Evolutionary conservation across 2,329 filamentous ascomycete species (phyloP).

Genomic region (Akanthomyces lecanii): DNA sequence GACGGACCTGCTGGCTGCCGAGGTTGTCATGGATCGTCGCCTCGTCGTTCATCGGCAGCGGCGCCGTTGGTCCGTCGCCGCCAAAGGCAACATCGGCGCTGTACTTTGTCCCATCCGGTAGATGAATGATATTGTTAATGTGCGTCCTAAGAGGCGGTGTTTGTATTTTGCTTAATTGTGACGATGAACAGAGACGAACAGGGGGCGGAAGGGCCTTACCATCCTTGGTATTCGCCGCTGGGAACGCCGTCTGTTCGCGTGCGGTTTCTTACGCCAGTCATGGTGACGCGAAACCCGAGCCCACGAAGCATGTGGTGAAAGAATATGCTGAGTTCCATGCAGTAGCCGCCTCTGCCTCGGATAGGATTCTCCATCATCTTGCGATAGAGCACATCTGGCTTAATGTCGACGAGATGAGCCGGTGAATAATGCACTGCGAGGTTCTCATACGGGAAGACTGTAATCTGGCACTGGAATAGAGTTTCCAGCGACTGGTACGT

Average conservation of each 20-base stretch:
- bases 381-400: constrained; percentile 42
- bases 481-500: background rate
- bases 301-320: constrained; percentile 49
- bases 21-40: constrained; percentile 42
- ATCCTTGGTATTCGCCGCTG: constrained; percentile 41
- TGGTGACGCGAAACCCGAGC: constrained; percentile 50
- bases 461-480: background rate
- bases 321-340: constrained; percentile 55
- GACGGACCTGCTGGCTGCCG: constrained; percentile 51
- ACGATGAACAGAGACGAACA: background rate
- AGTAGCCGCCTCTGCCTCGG: constrained; percentile 52
- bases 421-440: constrained; percentile 49
- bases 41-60: constrained; percentile 47
- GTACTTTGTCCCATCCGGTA: constrained; percentile 45
- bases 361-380: constrained; percentile 42
- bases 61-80: constrained; percentile 55
- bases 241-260: constrained; percentile 37
- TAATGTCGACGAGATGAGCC: constrained; percentile 37
- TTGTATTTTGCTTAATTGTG: background rate
- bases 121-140: constrained; percentile 57
- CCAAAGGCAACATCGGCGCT: constrained; percentile 63
- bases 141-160: constrained; percentile 38
- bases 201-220: constrained; percentile 29
- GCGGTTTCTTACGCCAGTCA: constrained; percentile 49
- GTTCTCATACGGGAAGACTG: constrained; percentile 52